A percentile compares a stretch with the other conserved stretches of the same genome.
Evolutionary conservation across 1,284 basidiomycete genomes (phyloP).

Genomic region (Austroboletus novae-zelandiae): DNA sequence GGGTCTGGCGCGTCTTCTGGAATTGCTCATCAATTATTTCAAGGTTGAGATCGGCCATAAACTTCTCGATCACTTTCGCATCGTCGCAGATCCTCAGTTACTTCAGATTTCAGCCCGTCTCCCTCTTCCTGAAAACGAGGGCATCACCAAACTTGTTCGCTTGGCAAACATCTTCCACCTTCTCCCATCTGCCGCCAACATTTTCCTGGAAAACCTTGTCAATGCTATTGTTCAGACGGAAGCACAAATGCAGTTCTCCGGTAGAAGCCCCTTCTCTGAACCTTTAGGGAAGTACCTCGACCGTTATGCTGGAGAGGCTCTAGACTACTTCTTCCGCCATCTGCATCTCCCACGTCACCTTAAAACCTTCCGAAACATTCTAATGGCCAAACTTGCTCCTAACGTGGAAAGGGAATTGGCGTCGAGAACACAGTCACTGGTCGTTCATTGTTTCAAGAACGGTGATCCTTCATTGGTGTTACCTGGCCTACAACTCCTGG

Average conservation of each 20-base stretch:
- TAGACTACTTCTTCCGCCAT: conserved; percentile 82
- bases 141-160: conserved; percentile 90
- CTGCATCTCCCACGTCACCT: conserved; percentile 75
- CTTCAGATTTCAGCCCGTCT: conserved; percentile 76
- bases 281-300: conserved; percentile 91
- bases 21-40: conserved; percentile 98
- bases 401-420: conserved; percentile 75
- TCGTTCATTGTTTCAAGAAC: conserved; percentile 57
- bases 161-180: conserved; percentile 98
- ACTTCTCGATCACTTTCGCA: conserved; percentile 92
- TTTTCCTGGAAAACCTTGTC: conserved; percentile 87
- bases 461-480: conserved; percentile 55
- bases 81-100: conserved; percentile 84
- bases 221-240: conserved; percentile 94
- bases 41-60: conserved; percentile 99
- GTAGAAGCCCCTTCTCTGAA: conserved; percentile 90
- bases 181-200: conserved; percentile 88
- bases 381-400: conserved; percentile 76
- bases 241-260: conserved; percentile 85
- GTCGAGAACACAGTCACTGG: conserved; percentile 61
- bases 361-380: conserved; percentile 77
- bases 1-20: conserved; percentile 92
- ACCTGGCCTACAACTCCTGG: conserved; percentile 74
- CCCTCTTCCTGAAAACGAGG: conserved; percentile 85
- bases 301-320: conserved; percentile 84